Base-by-base conservation (phyloP, 2,329 filamentous ascomycete species). In the Delphinella strobiligena region DNA sequence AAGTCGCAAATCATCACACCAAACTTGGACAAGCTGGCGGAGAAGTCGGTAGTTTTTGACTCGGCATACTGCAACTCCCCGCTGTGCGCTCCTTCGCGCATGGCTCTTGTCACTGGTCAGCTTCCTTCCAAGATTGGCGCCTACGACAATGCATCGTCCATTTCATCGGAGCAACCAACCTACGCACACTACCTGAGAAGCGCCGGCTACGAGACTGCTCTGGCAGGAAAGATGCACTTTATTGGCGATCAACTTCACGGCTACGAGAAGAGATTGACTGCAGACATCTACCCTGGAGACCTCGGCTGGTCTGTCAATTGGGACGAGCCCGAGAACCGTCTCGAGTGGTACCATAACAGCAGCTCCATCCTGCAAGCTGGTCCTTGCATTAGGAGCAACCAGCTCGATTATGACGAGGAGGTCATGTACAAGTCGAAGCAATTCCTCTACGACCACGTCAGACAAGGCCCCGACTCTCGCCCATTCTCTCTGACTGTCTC, bases 151-250 rank as follows among this genome's bases (percentile, higher is more conserved):
- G 88, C 87, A 33, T 78, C 82, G 24, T 82, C 87, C 49, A 80
- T 95, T 52, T 72, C 76, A 41, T 84, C 84, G 41, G 86, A 93
- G 51, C 75, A 84, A 19, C 88, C 87, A 11, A 95, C 88, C 1
- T 95, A 93, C 56, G 86, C 88, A 7, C 88, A 95, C 61, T 94
- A 94, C 62, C 69, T 95, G 40, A 82, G 88, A 36, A 71, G 75
- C 31, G 78, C 80, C 52, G 86, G 85, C 38, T 95, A 95, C 55
- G 84, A 94, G 62, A 94, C 88, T 10, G 83, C 82, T 4, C 69
- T 95, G 50, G 86, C 88, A 4, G 88, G 88, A 46, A 95, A 95
- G 72, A 95, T 95, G 88, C 88, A 95, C 63, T 95, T 95, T 58
- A 82, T 93, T 40, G 88, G 88, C 24, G 88, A 95, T 58, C 88